These are phyloP conservation scores for Stemphylium lycopersici DNA, from an alignment of 2,329 filamentous ascomycete genomes.

Conservation along the genomic window DNA sequence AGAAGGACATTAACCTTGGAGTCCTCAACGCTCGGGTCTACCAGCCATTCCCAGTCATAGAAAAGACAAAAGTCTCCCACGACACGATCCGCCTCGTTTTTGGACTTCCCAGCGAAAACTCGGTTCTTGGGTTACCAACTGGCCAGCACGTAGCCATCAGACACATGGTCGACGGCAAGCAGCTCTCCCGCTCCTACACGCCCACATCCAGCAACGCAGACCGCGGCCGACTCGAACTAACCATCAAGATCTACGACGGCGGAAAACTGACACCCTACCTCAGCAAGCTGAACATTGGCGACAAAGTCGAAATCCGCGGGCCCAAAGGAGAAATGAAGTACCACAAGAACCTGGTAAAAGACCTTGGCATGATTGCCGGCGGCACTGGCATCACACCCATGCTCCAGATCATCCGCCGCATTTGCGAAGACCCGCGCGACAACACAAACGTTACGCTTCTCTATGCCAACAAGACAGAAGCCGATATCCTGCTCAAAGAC, in stretches of 20 bases:
- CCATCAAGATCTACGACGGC: constrained; percentile 60
- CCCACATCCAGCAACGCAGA: constrained; percentile 64
- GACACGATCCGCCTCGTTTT: constrained; percentile 37
- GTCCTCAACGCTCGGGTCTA: constrained; percentile 59
- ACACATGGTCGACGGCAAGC: constrained; percentile 70
- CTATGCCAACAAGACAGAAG: constrained; percentile 65
- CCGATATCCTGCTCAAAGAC: constrained; percentile 63
- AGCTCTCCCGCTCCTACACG: constrained; percentile 30
- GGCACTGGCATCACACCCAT: constrained; percentile 63
- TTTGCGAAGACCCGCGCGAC: constrained; percentile 65
- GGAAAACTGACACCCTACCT: constrained; percentile 60
- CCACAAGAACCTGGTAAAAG: constrained; percentile 39
- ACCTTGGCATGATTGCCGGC: constrained; percentile 63
- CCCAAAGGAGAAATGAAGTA: constrained; percentile 65
- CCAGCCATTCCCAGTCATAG: constrained; percentile 53
- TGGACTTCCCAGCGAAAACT: constrained; percentile 25
- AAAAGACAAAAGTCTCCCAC: constrained; percentile 21
- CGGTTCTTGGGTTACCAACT: constrained; percentile 43
- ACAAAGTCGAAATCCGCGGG: constrained; percentile 59
- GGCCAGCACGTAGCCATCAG: constrained; percentile 46
- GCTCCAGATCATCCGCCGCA: constrained; percentile 67
- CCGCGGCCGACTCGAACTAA: constrained; percentile 57
- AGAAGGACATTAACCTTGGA: constrained; percentile 42
- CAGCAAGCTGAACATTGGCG: constrained; percentile 54
- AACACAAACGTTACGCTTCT: constrained; percentile 63